Base-by-base conservation (phyloP, 108 stramenopile species). In the Discostella pseudostelligera region DNA sequence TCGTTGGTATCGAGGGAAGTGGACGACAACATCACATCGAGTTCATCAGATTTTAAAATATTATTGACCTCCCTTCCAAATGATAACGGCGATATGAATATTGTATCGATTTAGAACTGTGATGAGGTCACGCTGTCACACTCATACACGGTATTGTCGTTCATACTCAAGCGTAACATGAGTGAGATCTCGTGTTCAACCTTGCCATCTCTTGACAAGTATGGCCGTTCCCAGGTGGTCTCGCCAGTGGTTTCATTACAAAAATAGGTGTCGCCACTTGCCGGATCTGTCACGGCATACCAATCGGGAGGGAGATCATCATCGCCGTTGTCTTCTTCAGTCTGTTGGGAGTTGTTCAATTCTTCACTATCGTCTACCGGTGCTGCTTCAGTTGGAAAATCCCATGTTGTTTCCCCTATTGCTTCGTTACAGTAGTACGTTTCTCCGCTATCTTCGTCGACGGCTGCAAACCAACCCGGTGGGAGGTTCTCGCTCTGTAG, bases 391-490 rank as follows among this genome's bases (percentile, higher is more conserved):
- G 51, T 19, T 20, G 61, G 61, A 1, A 36, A 42, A 36, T 76
- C 69, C 75, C 75, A 76, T 5, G 69, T 76, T 24, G 63, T 65
- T 39, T 80, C 60, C 10, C 61, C 55, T 0, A 66, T 73, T 13
- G 55, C 49, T 19, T 63, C 70, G 45, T 86, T 84, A 16, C 49
- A 81, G 49, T 75, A 86, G 51, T 86, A 86, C 1, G 53, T 36
- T 44, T 77, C 42, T 1, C 84, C 84, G 0, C 60, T 68, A 35
- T 43, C 29, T 37, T 65, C 65, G 37, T 78, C 81, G 7, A 61
- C 20, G 29, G 64, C 36, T 21, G 72, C 69, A n/a, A 80, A 56
- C 86, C 86, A 87, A 24, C 78, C 83, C 8, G 21, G 9, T 2
- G 69, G 78, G 10, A 84, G 56, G 13, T 17, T 13, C 44, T 32